Percentiles rank a stretch among this genome's conserved stretches.
phyloP scores from a whole-genome alignment of 2,329 filamentous ascomycete species.

The Sphaerostilbella broomeana region DNA sequence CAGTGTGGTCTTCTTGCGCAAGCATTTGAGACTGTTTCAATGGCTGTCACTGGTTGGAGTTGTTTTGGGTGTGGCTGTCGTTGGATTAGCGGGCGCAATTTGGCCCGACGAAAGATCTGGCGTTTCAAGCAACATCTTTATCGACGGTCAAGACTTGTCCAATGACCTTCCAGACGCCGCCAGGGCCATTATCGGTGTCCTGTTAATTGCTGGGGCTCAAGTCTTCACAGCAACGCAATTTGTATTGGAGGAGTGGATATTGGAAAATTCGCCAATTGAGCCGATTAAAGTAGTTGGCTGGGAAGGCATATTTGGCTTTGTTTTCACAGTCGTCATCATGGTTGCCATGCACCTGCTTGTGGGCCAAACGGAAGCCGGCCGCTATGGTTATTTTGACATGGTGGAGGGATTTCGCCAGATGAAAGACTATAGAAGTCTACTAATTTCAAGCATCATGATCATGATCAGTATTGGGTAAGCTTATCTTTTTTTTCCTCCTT shows the following conservation, averaged over 20 bases:
- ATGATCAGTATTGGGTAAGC: conserved; percentile 93
- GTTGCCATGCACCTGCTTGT: conserved; percentile 69
- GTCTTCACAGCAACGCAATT: conserved; percentile 97
- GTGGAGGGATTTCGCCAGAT: conserved; percentile 80
- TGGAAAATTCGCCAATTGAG: conserved; percentile 59
- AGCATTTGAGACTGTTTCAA: conserved; percentile 77
- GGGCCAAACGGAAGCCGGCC: conserved; percentile 66
- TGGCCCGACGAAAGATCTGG: conserved; percentile 59
- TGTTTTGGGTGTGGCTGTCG: conserved; percentile 78
- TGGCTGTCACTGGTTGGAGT: conserved; percentile 86
- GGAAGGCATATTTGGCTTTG: conserved; percentile 90
- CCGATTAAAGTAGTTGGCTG: conserved; percentile 90
- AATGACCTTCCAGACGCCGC: conserved; percentile 31
- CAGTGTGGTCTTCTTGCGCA: conserved; percentile 81
- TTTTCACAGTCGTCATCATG: conserved; percentile 73
- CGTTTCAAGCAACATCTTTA: conserved; percentile 24
- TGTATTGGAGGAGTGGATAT: conserved; percentile 88
- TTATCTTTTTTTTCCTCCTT: no score
- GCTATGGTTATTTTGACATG: conserved; percentile 83
- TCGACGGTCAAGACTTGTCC: conserved; percentile 33
- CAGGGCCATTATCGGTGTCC: conserved; percentile 70
- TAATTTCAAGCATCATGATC: conserved; percentile 75
- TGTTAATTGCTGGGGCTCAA: conserved; percentile 88
- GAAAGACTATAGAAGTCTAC: conserved; percentile 61
- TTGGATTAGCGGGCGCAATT: conserved; percentile 82